Conservation (phyloP, 139 green algal species). For the Tetratostichococcus sp. region DNA sequence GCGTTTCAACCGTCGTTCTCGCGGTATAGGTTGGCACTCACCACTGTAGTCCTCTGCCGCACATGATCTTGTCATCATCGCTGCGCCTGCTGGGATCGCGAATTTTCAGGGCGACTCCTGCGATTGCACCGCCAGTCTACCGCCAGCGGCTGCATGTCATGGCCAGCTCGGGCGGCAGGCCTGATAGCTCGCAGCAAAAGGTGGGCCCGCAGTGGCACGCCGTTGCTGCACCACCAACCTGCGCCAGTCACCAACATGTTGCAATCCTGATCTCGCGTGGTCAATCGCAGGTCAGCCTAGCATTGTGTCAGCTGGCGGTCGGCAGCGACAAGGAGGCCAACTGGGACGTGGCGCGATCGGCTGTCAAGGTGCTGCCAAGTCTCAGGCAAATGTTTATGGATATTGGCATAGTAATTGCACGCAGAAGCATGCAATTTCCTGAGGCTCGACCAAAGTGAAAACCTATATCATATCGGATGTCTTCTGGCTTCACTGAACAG, state of each 20-base stretch:
- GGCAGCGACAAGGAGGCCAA: constrained; percentile 80
- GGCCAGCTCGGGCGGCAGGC: background rate
- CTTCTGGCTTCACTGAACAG: constrained; percentile 23
- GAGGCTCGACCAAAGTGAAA: no score
- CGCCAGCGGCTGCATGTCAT: background rate
- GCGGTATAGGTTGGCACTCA: no score
- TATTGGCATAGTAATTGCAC: background rate
- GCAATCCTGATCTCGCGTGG: background rate
- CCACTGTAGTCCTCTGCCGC: no score
- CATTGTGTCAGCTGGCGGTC: constrained; percentile 86
- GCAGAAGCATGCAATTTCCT: background rate
- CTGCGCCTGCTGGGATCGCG: background rate
- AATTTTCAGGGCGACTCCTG: background rate
- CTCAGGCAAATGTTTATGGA: background rate
- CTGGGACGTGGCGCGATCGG: constrained; percentile 57
- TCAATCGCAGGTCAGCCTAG: constrained; percentile 77
- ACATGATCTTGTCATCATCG: background rate
- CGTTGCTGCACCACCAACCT: no score
- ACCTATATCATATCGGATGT: no score
- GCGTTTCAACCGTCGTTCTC: no score
- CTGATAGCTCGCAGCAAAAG: background rate
- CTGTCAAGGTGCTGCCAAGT: constrained; percentile 49
- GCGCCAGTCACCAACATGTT: no score
- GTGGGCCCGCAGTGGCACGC: background rate
- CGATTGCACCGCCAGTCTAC: no score